These are phyloP conservation scores for Alternaria angustiovoidea DNA, from an alignment of 2,329 filamentous ascomycete genomes.

Conservation along the genomic window DNA sequence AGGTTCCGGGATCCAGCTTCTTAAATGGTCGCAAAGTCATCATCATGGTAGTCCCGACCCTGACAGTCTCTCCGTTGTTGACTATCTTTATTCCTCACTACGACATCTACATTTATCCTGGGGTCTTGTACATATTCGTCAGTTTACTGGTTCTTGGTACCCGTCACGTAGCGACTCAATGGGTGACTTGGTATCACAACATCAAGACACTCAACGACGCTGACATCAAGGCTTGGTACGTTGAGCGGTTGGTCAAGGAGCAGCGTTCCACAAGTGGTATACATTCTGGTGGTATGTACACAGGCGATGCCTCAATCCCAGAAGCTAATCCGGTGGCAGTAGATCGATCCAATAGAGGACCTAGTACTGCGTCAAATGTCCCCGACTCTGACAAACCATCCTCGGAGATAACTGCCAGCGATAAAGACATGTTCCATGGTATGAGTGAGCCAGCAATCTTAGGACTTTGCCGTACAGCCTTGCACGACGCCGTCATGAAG, in stretches of 20 bases:
- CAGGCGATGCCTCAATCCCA: not conserved
- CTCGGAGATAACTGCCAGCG: constrained; percentile 37
- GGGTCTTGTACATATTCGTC: constrained; percentile 63
- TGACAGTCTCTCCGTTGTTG: constrained; percentile 65
- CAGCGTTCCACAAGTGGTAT: constrained; percentile 8
- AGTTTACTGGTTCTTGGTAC: constrained; percentile 61
- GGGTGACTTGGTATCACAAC: constrained; percentile 66
- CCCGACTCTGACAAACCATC: constrained; percentile 41
- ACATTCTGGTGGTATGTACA: constrained; percentile 21
- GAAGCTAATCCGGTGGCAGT: constrained; percentile 18
- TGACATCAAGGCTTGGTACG: constrained; percentile 62
- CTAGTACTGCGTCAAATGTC: constrained; percentile 31
- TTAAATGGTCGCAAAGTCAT: constrained; percentile 66
- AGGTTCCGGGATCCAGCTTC: constrained; percentile 63
- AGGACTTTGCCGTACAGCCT: constrained; percentile 56
- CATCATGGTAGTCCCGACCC: constrained; percentile 63
- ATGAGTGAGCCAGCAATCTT: constrained; percentile 60
- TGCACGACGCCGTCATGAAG: constrained; percentile 56
- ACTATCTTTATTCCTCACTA: constrained; percentile 62
- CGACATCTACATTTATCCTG: constrained; percentile 65
- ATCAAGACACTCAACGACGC: constrained; percentile 60
- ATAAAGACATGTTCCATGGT: constrained; percentile 52
- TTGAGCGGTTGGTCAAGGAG: constrained; percentile 37
- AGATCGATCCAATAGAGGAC: constrained; percentile 29
- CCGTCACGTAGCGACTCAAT: constrained; percentile 63